These are phyloP conservation scores for Hansfordia pulvinata DNA, from an alignment of 2,329 filamentous ascomycete genomes.

Conservation along the genomic window DNA sequence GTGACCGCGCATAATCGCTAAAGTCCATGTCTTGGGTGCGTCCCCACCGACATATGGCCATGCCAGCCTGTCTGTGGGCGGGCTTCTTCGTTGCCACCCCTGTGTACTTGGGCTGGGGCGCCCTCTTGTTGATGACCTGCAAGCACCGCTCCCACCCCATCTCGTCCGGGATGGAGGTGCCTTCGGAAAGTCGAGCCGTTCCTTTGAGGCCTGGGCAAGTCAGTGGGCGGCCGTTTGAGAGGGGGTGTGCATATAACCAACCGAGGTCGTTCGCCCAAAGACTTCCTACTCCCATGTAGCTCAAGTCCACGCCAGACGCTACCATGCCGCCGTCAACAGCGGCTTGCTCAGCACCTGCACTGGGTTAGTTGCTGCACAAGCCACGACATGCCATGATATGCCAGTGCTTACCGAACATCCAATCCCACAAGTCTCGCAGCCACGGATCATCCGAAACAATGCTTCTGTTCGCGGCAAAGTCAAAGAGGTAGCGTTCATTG, in stretches of 20 bases:
- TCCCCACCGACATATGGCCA: conserved; percentile 64
- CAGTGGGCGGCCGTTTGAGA: conserved; percentile 5
- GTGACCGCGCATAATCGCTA: conserved; percentile 26
- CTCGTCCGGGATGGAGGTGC: conserved; percentile 29
- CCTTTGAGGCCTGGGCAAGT: conserved; percentile 28
- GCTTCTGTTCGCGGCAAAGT: conserved; percentile 49
- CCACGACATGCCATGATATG: not conserved
- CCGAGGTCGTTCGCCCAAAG: conserved; percentile 62
- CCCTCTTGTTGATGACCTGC: conserved; percentile 47
- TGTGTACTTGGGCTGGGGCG: conserved; percentile 47
- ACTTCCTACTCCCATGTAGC: conserved; percentile 59
- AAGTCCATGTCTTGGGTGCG: conserved; percentile 33
- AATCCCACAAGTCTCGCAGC: conserved; percentile 69
- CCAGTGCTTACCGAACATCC: conserved; percentile 46
- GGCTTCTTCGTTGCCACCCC: conserved; percentile 50
- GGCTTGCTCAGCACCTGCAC: conserved; percentile 45
- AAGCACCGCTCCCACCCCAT: conserved; percentile 48
- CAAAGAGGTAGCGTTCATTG: conserved; percentile 48
- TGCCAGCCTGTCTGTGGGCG: conserved; percentile 59
- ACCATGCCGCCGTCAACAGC: conserved; percentile 59
- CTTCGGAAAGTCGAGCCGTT: conserved; percentile 31
- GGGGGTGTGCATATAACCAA: conserved; percentile 17
- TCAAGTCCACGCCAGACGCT: conserved; percentile 52
- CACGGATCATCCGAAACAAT: conserved; percentile 61
- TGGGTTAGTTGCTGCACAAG: conserved; percentile 5